Evolutionary conservation across 2,329 filamentous ascomycete genomes (phyloP), one percentile per base, ranked within the genome.

Genomic region (Epichloe hybrida): DNA sequence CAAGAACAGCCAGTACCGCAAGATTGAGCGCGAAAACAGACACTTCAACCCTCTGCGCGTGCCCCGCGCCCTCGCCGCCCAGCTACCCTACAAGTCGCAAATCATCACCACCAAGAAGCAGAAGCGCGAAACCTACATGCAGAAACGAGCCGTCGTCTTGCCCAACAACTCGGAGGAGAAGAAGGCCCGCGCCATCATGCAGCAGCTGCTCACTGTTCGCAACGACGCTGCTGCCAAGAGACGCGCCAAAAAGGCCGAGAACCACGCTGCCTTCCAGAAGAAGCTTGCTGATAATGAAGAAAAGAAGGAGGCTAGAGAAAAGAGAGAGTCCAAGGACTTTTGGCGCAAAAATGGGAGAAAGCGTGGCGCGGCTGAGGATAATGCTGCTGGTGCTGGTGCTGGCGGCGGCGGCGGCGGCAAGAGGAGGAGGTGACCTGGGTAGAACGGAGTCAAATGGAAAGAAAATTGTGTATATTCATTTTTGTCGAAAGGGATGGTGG

Each of bases 41-140:
- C 83, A 87, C 69, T 93, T 93, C 74, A 91, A 93, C 68, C 72
- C 83, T 4, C 76, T 90, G 21, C 76, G 78, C 54, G 83, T 94
- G n/a, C 88, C 88, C 2, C 79, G 83, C 51, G 83, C 85, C 56
- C 75, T 94, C 34, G 88, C 89, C 48, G 84, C 88, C 13, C 80
- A 88, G 5, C 79, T 98, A 9, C 93, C 93, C 5, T 98, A 86
- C 80, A 91, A 90, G 65, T 90, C 86, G 12, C 93, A 98, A 66
- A 90, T 95, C 62, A 79, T 84, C 21, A 73, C 81, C 64, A 91
- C 86, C 72, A 85, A 84, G 69, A 81, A 85, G 54, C 88, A 90
- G 71, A 82, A 80, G 66, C 83, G 82, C 61, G 70, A 83, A 62
- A 95, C 90, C 21, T 98, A 98, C 67, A 76, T 95, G 75, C 88